Evolutionary conservation across 306 rosid genomes (phyloP), one percentile per base, ranked within the genome.

Genomic region (Dalbergia oliveri): DNA sequence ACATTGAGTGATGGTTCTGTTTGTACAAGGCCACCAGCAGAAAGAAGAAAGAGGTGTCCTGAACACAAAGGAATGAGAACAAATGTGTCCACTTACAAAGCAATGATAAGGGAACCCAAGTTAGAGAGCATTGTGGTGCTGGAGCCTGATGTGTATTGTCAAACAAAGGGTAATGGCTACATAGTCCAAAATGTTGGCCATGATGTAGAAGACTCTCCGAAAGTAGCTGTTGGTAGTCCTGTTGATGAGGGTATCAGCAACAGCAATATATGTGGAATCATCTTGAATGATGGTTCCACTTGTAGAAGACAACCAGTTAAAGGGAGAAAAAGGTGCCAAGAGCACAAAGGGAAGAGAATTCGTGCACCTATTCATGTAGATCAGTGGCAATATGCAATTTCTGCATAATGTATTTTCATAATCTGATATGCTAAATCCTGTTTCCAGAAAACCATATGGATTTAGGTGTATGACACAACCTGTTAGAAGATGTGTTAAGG

Each of bases 1-100:
- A 71, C 76, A 45, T 66, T 85, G 56, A 85, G 72, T 60, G 82
- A 88, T 69, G 97, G 90, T 8, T 81, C 84, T 12, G n/a, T 89
- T 23, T 94, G 98, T 81, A 81, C 58, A 78, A 88, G 50, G 31
- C 82, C 87, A 57, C 97, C 98, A 19, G 90, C 63, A 51, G 88
- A 81, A 69, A 89, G 95, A 86, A 88, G 91, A 84, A 66, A 85
- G 84, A 87, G 97, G 88, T 94, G 98, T 84, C 79, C 82, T 60
- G 89, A 87, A 74, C 98, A 94, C 86, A 88, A 86, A 83, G 97
- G 97, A 75, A 88, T 88, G 97, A 92, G 79, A 83, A 59, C 72
- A 77, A 81, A 77, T 33, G 81, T 50, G 56, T 57, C 71, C 53
- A 66, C 31, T 65, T 53, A 60, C 31, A 35, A 73, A 77, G 18